phyloP scores from a whole-genome alignment of 768 basidiomycete species.

The Agrocybe chaxingu region DNA sequence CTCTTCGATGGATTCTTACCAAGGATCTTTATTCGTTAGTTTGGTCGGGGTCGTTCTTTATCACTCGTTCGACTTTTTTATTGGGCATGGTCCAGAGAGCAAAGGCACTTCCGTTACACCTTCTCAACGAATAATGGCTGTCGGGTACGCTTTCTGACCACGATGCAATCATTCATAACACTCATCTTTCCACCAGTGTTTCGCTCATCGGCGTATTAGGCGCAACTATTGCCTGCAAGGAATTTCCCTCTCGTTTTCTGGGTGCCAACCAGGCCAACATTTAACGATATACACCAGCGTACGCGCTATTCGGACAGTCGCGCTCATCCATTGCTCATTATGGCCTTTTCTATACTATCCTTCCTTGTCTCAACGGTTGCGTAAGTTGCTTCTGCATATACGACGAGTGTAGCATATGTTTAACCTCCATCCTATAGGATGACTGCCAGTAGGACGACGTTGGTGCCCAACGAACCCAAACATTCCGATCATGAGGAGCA shows the following conservation, averaged over 20 bases:
- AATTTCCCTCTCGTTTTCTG: neutral
- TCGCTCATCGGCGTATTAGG: conserved; percentile 63
- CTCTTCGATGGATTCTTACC: too few relatives aligned
- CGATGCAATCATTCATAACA: neutral
- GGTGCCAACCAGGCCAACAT: neutral
- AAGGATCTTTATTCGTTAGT: conserved; percentile 30
- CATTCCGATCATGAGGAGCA: too few relatives aligned
- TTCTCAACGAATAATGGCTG: conserved; percentile 47
- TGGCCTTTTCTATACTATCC: conserved; percentile 61
- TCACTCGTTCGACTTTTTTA: conserved; percentile 45
- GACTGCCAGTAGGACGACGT: conserved; percentile 36
- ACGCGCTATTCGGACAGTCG: conserved; percentile 65
- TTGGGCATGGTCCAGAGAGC: too few relatives aligned
- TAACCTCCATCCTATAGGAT: conserved; percentile 21
- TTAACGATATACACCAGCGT: conserved; percentile 31
- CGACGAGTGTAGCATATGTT: neutral
- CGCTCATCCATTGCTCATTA: conserved; percentile 68
- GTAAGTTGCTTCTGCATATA: conserved; percentile 18
- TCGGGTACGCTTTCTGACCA: conserved; percentile 3
- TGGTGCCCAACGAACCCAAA: conserved; percentile 47
- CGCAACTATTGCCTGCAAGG: conserved; percentile 64
- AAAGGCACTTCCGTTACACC: conserved; percentile 3
- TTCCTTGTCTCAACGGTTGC: conserved; percentile 38
- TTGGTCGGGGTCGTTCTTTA: conserved; percentile 73
- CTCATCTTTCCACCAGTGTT: conserved; percentile 32